Evolutionary conservation across 768 basidiomycete species (phyloP), one percentile per base, ranked within the genome.

Genomic region (Tylopilus cervinicoccineus): DNA sequence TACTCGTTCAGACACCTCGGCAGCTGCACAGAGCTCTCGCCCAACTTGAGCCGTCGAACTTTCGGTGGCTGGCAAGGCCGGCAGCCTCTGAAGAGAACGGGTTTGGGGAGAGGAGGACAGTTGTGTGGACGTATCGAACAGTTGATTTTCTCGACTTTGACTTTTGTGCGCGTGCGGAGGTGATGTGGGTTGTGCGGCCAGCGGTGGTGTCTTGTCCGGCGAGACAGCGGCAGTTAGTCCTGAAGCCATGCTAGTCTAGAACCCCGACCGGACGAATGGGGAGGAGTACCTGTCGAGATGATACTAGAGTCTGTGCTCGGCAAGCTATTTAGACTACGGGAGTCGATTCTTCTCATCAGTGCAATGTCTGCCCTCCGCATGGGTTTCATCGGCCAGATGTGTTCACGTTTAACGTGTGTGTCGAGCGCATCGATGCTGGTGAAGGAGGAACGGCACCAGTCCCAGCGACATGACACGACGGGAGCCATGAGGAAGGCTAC

Each of bases 391-490:
- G 64, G 65, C 43, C 62, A 69, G 36, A 78, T 69, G 57, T 84
- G 82, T 11, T 76, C 72, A 23, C 65, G 58, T 13, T 70, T 58
- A 36, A 82, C 72, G 57, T 84, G 82, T 7, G 65, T 53, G 3
- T 66, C 58, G 23, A 82, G 72, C 14, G 70, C 70, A 3, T 60
- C 51, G n/a, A 66, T 61, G 23, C 56, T 68, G 10, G 58, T 38
- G 47, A 76, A 82, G 3, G 66, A 66, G 10, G 61, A 60, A 3
- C 75, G 67, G 44, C 81, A 84, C 76, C 77, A 78, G 6, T 68
- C 69, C 81, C 81, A 82, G 45, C 66, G 68, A 62, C 81, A 83
- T 12, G 66, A 55, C 50, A 72, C 52, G 36, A 56, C 11, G 14
- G 38, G 7, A 23, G 45, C 9, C 47, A 47, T 47, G 29, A n/a